Conservation (phyloP, 2,329 filamentous ascomycete species). For the Aspergillus tamarii region DNA sequence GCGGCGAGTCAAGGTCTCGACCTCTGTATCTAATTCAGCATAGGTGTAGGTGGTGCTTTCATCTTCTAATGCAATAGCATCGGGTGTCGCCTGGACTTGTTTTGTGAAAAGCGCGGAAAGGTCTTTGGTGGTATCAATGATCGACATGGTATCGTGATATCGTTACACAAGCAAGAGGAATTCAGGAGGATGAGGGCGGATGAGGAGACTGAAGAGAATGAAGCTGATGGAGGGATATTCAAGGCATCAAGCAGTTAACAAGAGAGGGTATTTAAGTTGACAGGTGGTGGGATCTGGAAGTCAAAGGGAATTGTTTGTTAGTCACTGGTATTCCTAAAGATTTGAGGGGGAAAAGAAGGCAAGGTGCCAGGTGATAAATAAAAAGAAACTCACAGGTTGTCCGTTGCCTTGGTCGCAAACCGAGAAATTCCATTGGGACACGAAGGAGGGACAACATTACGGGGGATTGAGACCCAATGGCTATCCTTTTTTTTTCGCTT, state of each 20-base stretch:
- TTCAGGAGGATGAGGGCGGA: not conserved
- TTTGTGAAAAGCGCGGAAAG: slow-evolving; percentile 70
- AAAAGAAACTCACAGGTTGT: not conserved
- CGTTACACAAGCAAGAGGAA: not conserved
- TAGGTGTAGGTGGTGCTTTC: slow-evolving; percentile 70
- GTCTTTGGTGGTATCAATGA: slow-evolving; percentile 73
- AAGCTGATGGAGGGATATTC: not conserved
- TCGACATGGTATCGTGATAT: slow-evolving; percentile 53
- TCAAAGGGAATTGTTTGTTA: not conserved
- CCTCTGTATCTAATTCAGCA: slow-evolving; percentile 69
- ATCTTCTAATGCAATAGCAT: slow-evolving; percentile 74
- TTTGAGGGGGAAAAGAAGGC: not conserved
- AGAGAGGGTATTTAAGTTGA: slow-evolving; percentile 3
- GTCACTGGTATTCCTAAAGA: slow-evolving; percentile 1
- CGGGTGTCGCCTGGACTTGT: slow-evolving; percentile 70
- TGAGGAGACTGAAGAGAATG: not conserved
- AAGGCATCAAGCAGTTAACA: not conserved
- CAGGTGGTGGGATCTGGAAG: not conserved
- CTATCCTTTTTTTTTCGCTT: not conserved
- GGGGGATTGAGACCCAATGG: not conserved
- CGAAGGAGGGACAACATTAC: not conserved
- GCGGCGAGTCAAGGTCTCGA: slow-evolving; percentile 64
- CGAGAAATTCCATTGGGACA: not conserved
- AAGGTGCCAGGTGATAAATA: not conserved
- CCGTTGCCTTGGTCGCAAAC: not conserved